Evolutionary conservation across 495 filamentous ascomycete genomes (phyloP), one percentile per base, ranked within the genome.

Genomic region (Filosporella fistucella): DNA sequence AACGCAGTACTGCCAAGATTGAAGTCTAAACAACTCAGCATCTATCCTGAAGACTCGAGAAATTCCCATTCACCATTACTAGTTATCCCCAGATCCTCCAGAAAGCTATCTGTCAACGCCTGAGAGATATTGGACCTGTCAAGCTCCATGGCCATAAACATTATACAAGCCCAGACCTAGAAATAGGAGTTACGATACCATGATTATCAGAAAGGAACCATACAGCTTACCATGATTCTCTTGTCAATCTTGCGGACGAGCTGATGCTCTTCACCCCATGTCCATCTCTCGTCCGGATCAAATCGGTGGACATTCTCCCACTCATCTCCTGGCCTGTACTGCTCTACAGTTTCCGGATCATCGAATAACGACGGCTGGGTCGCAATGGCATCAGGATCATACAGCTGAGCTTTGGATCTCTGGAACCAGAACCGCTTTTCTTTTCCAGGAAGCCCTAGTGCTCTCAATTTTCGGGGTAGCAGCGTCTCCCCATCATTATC

Each of bases 131-230:
- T 93, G 20, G 82, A 80, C 29, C 88, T 72, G 52, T 95, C 88
- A 3, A 91, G 68, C 55, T 93, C 87, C 23, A 93, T 74, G 0
- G 85, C 85, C 46, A 91, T 89, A 63, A 93, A 91, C 64, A 87
- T 91, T 20, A 55, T 24, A 1, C 25, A 35, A 22, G 50, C 50
- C 34, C 32, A 53, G 16, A n/a, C n/a, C n/a, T 84, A 20, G n/a
- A n/a, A n/a, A n/a, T n/a, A n/a, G n/a, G n/a, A n/a, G n/a, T n/a
- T n/a, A n/a, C n/a, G n/a, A n/a, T n/a, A n/a, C n/a, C n/a, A n/a
- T n/a, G n/a, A n/a, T n/a, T n/a, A n/a, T n/a, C n/a, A n/a, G n/a
- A n/a, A n/a, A n/a, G n/a, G n/a, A n/a, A n/a, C n/a, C n/a, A n/a
- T n/a, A n/a, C n/a, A n/a, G n/a, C n/a, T n/a, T n/a, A 35, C 28